Conservation (phyloP, 495 filamentous ascomycete species). For the Penicillium lagena region DNA sequence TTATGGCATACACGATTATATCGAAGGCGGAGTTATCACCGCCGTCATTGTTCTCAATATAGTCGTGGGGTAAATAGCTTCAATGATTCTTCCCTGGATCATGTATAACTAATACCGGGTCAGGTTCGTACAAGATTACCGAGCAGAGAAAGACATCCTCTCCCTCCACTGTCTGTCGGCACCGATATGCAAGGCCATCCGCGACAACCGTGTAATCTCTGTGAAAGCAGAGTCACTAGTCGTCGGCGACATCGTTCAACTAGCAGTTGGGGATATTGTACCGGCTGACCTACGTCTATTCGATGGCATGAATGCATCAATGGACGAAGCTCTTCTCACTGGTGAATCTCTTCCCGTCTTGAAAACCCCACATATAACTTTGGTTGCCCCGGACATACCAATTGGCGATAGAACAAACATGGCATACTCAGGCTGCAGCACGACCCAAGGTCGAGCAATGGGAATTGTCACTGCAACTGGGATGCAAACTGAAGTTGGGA, state of each 20-base stretch:
- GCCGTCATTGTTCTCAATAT: constrained; percentile 62
- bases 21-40: constrained; percentile 60
- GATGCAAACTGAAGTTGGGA: constrained; percentile 58
- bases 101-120: too few relatives aligned
- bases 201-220: constrained; percentile 40
- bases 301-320: constrained; percentile 48
- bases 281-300: constrained; percentile 52
- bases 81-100: too few relatives aligned
- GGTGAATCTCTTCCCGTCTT: constrained; percentile 51
- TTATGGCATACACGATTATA: constrained; percentile 58
- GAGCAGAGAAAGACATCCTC: constrained; percentile 66
- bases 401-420: constrained; percentile 52
- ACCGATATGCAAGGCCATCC: constrained; percentile 47
- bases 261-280: constrained; percentile 75
- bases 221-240: constrained; percentile 47
- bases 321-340: constrained; percentile 62
- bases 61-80: constrained; percentile 36
- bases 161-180: constrained; percentile 54
- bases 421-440: constrained; percentile 53
- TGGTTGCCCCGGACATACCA: constrained; percentile 65
- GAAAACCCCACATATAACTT: constrained; percentile 54
- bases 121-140: constrained; percentile 57
- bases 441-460: constrained; percentile 73
- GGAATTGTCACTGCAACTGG: constrained; percentile 63
- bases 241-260: constrained; percentile 56